Evolutionary conservation across 768 basidiomycete genomes (phyloP).

Genomic region (Nevesoporus exiguus): DNA sequence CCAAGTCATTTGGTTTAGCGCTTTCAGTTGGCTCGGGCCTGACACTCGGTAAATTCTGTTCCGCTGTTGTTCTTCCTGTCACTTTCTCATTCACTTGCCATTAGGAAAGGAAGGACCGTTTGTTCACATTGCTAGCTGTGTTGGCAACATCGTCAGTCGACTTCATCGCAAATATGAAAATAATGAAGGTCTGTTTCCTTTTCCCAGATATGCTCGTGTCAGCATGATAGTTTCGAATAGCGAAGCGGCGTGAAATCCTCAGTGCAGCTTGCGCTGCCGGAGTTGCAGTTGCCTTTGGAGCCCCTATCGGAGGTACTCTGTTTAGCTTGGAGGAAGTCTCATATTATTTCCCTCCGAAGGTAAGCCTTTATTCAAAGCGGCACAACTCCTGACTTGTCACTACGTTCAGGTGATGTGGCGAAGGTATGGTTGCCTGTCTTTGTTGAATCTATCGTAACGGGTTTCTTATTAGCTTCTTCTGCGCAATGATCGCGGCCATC

Average conservation of each 20-base stretch:
- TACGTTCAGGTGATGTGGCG: conserved; percentile 82
- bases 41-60: conserved; percentile 55
- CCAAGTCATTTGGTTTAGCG: conserved; percentile 85
- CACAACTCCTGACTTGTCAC: conserved; percentile 1
- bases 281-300: conserved; percentile 95
- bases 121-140: conserved; percentile 89
- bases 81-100: not conserved
- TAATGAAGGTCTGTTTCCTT: conserved; percentile 71
- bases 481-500: conserved; percentile 95
- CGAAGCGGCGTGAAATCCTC: conserved; percentile 89
- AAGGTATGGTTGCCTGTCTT: conserved; percentile 49
- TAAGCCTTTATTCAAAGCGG: conserved; percentile 21
- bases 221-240: conserved; percentile 36
- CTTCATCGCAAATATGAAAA: conserved; percentile 87
- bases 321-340: conserved; percentile 95
- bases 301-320: conserved; percentile 90
- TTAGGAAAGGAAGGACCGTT: conserved; percentile 72
- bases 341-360: conserved; percentile 96
- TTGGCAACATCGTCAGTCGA: conserved; percentile 91
- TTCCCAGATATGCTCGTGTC: not conserved
- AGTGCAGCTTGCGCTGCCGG: conserved; percentile 97
- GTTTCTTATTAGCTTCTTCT: conserved; percentile 77
- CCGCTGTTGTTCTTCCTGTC: conserved; percentile 5
- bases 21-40: conserved; percentile 92
- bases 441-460: not conserved